phyloP scores from a whole-genome alignment of 495 filamentous ascomycete genomes.

The Extremus antarcticus region DNA sequence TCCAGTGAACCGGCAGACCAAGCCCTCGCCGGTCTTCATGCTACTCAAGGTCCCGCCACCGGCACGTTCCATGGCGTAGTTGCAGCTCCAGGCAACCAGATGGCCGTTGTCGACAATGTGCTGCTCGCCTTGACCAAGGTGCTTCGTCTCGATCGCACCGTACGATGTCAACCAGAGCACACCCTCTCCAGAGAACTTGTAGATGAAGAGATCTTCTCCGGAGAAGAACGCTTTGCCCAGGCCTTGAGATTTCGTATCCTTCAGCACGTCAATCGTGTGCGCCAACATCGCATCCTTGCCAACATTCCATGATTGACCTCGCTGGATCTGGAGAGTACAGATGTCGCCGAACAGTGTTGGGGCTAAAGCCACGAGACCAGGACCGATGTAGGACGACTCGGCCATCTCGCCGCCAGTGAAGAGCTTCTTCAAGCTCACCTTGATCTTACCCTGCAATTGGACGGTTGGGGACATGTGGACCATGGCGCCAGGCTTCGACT shows the following conservation, averaged over 20 bases:
- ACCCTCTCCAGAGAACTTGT: constrained; percentile 66
- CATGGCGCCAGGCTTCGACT: constrained; percentile 6
- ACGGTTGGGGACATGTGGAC: constrained; percentile 6
- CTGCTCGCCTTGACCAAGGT: constrained; percentile 65
- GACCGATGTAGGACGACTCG: constrained; percentile 5
- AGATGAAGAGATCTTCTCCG: constrained; percentile 84
- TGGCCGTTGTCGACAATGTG: constrained; percentile 94
- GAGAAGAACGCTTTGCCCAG: constrained; percentile 83
- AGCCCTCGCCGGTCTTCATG: constrained; percentile 6
- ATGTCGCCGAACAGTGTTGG: constrained; percentile 8
- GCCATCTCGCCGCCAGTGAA: constrained; percentile 9
- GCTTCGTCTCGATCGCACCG: constrained; percentile 86
- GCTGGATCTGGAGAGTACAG: constrained; percentile 5
- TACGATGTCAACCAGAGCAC: constrained; percentile 82
- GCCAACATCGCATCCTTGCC: constrained; percentile 10
- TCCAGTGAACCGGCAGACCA: constrained; percentile 10
- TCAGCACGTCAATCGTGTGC: constrained; percentile 58
- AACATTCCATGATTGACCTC: constrained; percentile 3
- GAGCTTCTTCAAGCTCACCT: constrained; percentile 6
- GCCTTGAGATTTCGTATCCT: constrained; percentile 75
- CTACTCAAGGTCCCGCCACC: background rate
- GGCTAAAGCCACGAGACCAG: constrained; percentile 4
- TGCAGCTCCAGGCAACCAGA: constrained; percentile 91
- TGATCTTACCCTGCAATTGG: constrained; percentile 1
- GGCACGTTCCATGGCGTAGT: constrained; percentile 61